Evolutionary conservation across 352 stramenopile genomes (phyloP).

Genomic region (Nothophytophthora sp.): DNA sequence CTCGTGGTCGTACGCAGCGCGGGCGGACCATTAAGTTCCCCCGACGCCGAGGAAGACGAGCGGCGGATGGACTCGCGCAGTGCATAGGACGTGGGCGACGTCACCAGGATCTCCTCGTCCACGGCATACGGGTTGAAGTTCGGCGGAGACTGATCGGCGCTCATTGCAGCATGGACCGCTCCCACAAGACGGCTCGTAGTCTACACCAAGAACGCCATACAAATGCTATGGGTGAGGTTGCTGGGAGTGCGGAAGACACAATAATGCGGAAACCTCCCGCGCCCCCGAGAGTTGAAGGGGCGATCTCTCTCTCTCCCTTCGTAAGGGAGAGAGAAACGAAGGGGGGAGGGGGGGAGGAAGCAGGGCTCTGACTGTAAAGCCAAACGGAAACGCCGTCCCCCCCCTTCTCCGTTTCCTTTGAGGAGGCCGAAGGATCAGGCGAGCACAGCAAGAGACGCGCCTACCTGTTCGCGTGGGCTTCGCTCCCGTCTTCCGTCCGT

Average conservation of each 20-base stretch:
- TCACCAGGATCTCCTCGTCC: constrained; percentile 78
- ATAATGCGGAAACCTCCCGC: constrained; percentile 2
- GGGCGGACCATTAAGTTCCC: constrained; percentile 34
- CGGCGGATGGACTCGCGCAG: constrained; percentile 78
- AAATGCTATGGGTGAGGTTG: too few relatives aligned
- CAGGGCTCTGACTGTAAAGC: constrained; percentile 8
- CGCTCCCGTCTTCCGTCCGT: constrained; percentile 10
- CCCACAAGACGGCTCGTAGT: constrained; percentile 13
- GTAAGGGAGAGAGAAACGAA: constrained; percentile 10
- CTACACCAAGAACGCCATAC: constrained; percentile 13
- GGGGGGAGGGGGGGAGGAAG: neutral
- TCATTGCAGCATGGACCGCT: constrained; percentile 49
- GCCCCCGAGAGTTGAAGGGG: constrained; percentile 8
- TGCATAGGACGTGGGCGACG: constrained; percentile 78
- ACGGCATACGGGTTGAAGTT: constrained; percentile 39
- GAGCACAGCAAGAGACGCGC: neutral
- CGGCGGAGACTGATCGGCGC: constrained; percentile 30
- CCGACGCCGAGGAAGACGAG: constrained; percentile 65
- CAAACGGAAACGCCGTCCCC: too few relatives aligned
- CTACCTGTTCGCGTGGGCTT: constrained; percentile 22
- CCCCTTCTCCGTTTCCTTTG: too few relatives aligned
- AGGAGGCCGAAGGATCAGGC: neutral
- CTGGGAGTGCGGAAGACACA: constrained; percentile 20
- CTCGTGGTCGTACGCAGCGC: constrained; percentile 19
- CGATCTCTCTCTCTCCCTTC: constrained; percentile 22